Evolutionary conservation across 1,284 basidiomycete species (phyloP), one percentile per base, ranked within the genome.

Genomic region (Grifola frondosa): DNA sequence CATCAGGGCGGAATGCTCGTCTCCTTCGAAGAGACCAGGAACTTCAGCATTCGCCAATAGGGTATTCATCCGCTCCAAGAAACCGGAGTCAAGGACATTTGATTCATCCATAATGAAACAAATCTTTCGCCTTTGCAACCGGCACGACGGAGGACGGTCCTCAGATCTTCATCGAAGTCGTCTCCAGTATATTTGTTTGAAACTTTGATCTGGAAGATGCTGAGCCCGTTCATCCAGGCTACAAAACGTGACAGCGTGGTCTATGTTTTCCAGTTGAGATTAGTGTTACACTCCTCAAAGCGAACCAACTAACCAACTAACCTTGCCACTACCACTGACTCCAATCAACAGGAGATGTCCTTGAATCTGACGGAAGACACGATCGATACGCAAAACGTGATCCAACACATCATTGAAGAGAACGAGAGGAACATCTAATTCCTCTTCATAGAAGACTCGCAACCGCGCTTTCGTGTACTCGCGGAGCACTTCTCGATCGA

Each of bases 81-180:
- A 98, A 43, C 97, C 97, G 5, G 97, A 94, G 64, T 99, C 96
- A 28, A 98, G 84, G 21, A 99, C 95, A 60, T 99, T 99, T 1
- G 93, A 97, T 66, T 99, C 97, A 66, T 99, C 97, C 95, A 99
- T 98, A 67, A 99, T 98, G 77, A 99, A 99, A 63, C 94, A 98
- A 30, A 99, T 89, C 70, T 98, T 98, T 99, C 97, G 55, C 93
- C 95, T 63, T 98, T 98, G 73, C 94, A 97, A 6, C 97, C 97
- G 1, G 96, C 78, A 21, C 97, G 84, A 28, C 95, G 88, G 23
- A 99, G 81, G 2, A 99, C 92, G 0, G 84, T 89, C 22, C 97
- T 84, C 34, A 99, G 75, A 62, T 99, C 97, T 52, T 99, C 96
- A 57, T 99, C 97, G 59, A 99, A 99, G 66, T 99, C 94, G 21